Conservation (phyloP, 495 filamentous ascomycete species). For the Aspergillus biplanus region DNA sequence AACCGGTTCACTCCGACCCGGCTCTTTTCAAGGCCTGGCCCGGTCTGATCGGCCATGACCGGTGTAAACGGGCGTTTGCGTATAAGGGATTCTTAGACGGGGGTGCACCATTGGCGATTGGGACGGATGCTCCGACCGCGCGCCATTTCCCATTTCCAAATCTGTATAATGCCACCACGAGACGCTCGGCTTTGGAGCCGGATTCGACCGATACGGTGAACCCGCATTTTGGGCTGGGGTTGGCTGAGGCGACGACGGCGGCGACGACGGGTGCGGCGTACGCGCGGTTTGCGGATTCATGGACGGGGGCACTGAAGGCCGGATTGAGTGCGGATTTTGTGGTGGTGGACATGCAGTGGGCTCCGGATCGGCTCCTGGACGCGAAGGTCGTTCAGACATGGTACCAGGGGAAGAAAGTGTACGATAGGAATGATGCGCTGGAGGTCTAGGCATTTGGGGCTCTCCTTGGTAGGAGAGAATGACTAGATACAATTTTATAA, state of each 20-base stretch:
- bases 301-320: conserved; percentile 50
- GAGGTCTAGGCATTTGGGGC: no score
- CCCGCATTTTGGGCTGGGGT: conserved; percentile 51
- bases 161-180: conserved; percentile 59
- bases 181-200: conserved; percentile 53
- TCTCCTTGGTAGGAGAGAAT: no score
- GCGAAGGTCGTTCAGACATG: conserved; percentile 58
- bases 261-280: conserved; percentile 59
- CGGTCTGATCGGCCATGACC: conserved; percentile 51
- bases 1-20: conserved; percentile 66
- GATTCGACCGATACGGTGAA: conserved; percentile 50
- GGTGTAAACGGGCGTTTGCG: conserved; percentile 59
- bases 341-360: conserved; percentile 61
- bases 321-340: conserved; percentile 59
- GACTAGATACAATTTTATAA: no score
- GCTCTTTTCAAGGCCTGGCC: conserved; percentile 62
- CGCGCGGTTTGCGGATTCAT: conserved; percentile 56
- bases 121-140: conserved; percentile 62
- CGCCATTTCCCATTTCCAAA: conserved; percentile 55
- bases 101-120: conserved; percentile 57
- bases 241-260: conserved; percentile 54
- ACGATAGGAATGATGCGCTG: background rate
- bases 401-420: conserved; percentile 49
- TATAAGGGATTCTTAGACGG: conserved; percentile 60
- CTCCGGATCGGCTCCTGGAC: conserved; percentile 51